Conservation (phyloP, 1,139 yeast genomes). For the Geotrichum restrictum region DNA sequence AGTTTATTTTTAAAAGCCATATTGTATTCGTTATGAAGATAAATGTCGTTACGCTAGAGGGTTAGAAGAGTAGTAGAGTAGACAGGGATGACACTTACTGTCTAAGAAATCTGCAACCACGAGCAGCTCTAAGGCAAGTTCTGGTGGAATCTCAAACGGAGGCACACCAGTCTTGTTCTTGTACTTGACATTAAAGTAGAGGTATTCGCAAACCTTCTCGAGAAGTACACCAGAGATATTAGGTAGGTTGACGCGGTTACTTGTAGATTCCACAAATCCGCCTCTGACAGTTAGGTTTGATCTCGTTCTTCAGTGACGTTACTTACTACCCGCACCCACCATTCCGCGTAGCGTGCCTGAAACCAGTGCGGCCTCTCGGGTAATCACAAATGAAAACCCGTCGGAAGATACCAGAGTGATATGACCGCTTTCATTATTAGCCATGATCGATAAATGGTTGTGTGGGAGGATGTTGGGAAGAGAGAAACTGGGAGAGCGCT, state of each 20-base stretch:
- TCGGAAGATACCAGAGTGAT: conserved; percentile 76
- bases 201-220: conserved; percentile 79
- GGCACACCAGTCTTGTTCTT: conserved; percentile 64
- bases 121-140: conserved; percentile 81
- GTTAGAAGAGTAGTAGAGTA: background rate
- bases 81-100: conserved; percentile 36
- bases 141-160: conserved; percentile 88
- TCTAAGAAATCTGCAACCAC: conserved; percentile 91
- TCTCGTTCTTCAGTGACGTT: background rate
- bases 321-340: conserved; percentile 45
- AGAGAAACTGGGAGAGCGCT: too few relatives aligned
- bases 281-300: conserved; percentile 12
- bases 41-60: background rate
- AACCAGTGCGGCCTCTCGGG: conserved; percentile 74
- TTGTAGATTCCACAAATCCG: conserved; percentile 50
- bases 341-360: conserved; percentile 77
- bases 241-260: conserved; percentile 46
- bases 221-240: conserved; percentile 72
- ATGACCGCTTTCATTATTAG: conserved; percentile 34
- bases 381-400: conserved; percentile 58
- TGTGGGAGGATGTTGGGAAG: background rate
- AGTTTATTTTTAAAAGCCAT: conserved; percentile 27
- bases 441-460: background rate
- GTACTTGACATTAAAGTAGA: conserved; percentile 72
- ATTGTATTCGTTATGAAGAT: background rate